Percentiles rank a stretch among this genome's conserved stretches.
Conservation (phyloP, 371 early-diverging fungal species). For the Chytridiales sp. region DNA sequence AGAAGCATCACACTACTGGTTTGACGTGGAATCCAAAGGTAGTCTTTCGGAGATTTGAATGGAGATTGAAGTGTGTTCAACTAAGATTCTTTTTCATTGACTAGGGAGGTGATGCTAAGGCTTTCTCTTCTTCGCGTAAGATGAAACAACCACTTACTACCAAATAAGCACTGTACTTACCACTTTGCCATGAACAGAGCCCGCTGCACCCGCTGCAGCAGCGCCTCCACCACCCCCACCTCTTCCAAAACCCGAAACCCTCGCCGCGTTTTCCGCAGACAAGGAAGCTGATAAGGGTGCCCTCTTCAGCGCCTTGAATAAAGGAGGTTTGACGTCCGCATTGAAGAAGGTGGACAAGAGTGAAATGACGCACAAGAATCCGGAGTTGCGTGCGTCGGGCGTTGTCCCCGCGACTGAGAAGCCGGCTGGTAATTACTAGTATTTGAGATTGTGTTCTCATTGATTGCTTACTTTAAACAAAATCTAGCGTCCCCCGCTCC, state of each 20-base stretch:
- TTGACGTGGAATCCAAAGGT: conserved; percentile 86
- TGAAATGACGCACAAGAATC: conserved; percentile 98
- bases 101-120: conserved; percentile 61
- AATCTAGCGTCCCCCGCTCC: conserved; percentile 49
- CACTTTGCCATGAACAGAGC: not conserved
- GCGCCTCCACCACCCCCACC: conserved; percentile 57
- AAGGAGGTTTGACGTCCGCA: conserved; percentile 74
- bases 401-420: conserved; percentile 44
- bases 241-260: conserved; percentile 51
- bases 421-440: conserved; percentile 15
- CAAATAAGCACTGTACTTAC: no score
- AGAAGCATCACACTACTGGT: conserved; percentile 86
- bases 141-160: no score
- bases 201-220: conserved; percentile 43
- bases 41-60: no score
- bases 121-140: conserved; percentile 24
- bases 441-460: not conserved
- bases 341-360: conserved; percentile 91
- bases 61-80: no score
- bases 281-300: conserved; percentile 45
- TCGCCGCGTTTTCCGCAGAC: conserved; percentile 40
- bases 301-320: conserved; percentile 86
- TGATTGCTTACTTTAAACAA: conserved; percentile 14
- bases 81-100: conserved; percentile 9
- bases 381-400: conserved; percentile 69